These are phyloP conservation scores for Epichloe gansuensis DNA, from an alignment of 2,329 filamentous ascomycete species.

Conservation along the genomic window DNA sequence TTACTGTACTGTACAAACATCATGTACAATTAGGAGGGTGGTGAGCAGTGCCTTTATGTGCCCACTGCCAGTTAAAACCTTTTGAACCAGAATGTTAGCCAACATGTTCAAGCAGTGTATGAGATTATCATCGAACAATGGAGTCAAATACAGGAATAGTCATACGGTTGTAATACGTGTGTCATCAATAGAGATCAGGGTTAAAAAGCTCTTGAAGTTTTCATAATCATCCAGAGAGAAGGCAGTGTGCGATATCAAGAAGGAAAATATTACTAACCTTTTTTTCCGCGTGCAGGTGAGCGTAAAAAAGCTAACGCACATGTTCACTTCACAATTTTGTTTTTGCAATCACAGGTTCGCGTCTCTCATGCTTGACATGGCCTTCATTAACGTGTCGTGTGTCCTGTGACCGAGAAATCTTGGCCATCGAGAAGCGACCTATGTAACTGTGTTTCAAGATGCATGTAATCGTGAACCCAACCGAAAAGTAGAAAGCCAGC, in stretches of 20 bases:
- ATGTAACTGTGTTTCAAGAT: slow-evolving; percentile 31
- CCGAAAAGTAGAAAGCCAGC: slow-evolving; percentile 28
- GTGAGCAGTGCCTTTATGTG: neutral
- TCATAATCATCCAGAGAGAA: slow-evolving; percentile 40
- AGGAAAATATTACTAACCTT: slow-evolving; percentile 31
- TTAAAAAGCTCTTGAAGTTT: slow-evolving; percentile 55
- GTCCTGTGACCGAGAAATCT: slow-evolving; percentile 19
- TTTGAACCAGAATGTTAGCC: slow-evolving; percentile 21
- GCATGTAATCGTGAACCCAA: slow-evolving; percentile 31
- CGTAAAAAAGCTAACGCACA: neutral
- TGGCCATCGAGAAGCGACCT: slow-evolving; percentile 33
- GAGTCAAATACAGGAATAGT: slow-evolving; percentile 25
- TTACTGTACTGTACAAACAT: neutral
- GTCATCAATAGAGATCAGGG: slow-evolving; percentile 50
- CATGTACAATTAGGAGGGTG: too few species aligned
- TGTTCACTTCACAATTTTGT: neutral
- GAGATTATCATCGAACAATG: slow-evolving; percentile 8
- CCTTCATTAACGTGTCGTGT: slow-evolving; percentile 18
- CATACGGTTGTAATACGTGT: slow-evolving; percentile 45
- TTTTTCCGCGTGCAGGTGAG: slow-evolving; percentile 13
- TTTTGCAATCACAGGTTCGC: neutral
- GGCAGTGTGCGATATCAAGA: slow-evolving; percentile 6
- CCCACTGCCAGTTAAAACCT: neutral
- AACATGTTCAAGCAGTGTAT: slow-evolving; percentile 19
- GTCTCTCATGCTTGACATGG: slow-evolving; percentile 7